Evolutionary conservation across 371 early-diverging fungal genomes (phyloP).

Genomic region (Saksenaea vasiformis): DNA sequence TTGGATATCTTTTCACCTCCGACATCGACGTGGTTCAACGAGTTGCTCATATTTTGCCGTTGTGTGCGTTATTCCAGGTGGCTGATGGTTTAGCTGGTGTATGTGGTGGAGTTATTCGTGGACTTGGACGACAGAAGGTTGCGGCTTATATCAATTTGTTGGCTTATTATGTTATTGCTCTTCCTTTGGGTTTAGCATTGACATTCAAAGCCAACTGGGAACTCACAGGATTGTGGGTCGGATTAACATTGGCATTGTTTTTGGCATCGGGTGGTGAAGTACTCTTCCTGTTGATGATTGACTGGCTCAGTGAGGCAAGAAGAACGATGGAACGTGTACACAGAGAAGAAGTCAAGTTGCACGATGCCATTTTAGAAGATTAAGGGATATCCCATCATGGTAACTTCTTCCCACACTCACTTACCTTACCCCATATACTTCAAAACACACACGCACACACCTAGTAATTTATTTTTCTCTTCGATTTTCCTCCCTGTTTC

Average conservation of each 20-base stretch:
- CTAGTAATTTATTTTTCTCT: too few relatives aligned
- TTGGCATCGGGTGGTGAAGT: slow-evolving; percentile 30
- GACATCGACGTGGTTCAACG: slow-evolving; percentile 62
- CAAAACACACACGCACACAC: too few relatives aligned
- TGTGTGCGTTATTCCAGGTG: slow-evolving; percentile 74
- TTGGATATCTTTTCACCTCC: slow-evolving; percentile 59
- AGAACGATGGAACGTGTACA: slow-evolving; percentile 24
- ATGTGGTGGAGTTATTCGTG: slow-evolving; percentile 64
- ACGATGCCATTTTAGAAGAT: neutral
- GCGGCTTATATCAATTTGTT: slow-evolving; percentile 61
- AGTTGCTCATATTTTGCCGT: slow-evolving; percentile 67
- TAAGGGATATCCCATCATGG: neutral
- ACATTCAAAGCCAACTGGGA: slow-evolving; percentile 50
- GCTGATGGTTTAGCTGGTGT: slow-evolving; percentile 60
- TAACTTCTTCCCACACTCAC: too few relatives aligned
- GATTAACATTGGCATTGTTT: slow-evolving; percentile 49
- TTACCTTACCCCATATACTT: too few relatives aligned
- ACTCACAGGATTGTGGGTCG: slow-evolving; percentile 68
- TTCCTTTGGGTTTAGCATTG: slow-evolving; percentile 60
- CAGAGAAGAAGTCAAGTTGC: slow-evolving; percentile 9
- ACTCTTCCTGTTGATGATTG: slow-evolving; percentile 19
- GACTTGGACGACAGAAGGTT: slow-evolving; percentile 62
- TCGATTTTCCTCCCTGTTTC: too few relatives aligned
- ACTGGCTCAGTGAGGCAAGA: slow-evolving; percentile 39
- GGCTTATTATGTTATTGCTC: slow-evolving; percentile 53